These are phyloP conservation scores for Lachancea nothofagi DNA, from an alignment of 805 yeast species.

Conservation along the genomic window DNA sequence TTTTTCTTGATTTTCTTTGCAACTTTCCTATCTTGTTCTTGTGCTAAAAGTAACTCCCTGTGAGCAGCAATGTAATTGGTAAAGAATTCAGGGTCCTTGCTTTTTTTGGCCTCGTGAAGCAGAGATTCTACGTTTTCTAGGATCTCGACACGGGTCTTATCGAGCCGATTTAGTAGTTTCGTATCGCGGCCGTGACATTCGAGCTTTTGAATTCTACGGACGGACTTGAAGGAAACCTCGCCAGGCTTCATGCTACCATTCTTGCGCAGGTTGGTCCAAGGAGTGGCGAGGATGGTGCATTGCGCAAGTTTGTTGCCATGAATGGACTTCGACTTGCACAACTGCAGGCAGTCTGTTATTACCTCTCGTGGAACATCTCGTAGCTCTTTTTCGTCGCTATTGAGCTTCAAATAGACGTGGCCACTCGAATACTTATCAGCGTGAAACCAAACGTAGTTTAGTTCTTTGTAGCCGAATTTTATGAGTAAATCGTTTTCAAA, in stretches of 20 bases:
- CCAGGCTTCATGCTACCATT: constrained; percentile 72
- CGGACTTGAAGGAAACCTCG: constrained; percentile 67
- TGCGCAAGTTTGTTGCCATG: constrained; percentile 67
- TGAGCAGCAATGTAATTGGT: constrained; percentile 15
- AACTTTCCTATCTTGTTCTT: constrained; percentile 21
- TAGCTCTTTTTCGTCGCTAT: constrained; percentile 40
- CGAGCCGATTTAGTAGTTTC: constrained; percentile 52
- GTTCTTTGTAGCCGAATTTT: constrained; percentile 57
- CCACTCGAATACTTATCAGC: constrained; percentile 74
- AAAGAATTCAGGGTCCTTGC: constrained; percentile 27
- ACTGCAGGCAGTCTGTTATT: constrained; percentile 55
- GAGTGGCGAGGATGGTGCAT: constrained; percentile 64
- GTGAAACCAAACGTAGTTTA: constrained; percentile 65
- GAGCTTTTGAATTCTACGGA: constrained; percentile 46
- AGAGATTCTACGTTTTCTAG: constrained; percentile 28
- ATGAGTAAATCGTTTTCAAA: constrained; percentile 59
- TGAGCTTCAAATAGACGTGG: constrained; percentile 62
- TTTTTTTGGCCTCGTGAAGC: constrained; percentile 29
- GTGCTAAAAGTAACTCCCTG: constrained; percentile 18
- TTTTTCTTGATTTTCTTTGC: constrained; percentile 19
- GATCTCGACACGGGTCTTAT: constrained; percentile 57
- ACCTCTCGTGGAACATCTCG: constrained; percentile 48
- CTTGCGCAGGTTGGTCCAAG: constrained; percentile 63
- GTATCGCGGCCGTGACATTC: constrained; percentile 54
- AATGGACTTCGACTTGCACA: constrained; percentile 73